Evolutionary conservation across 2,329 filamentous ascomycete genomes (phyloP).

Genomic region (Peltaster fructicola): DNA sequence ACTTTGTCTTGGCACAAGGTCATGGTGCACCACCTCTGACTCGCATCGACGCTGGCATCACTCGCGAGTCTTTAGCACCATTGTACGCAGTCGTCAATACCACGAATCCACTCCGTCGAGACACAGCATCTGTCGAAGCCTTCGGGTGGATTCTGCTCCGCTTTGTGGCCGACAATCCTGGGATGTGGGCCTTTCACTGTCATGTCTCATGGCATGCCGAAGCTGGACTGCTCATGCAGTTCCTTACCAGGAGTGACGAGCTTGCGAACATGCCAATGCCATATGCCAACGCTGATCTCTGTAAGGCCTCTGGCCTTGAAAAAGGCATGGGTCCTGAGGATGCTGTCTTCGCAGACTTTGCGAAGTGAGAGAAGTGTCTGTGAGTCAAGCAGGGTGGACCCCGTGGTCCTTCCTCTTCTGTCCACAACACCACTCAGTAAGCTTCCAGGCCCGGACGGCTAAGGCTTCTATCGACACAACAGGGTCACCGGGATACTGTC

Average conservation of each 20-base stretch:
- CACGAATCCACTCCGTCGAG: slow-evolving; percentile 29
- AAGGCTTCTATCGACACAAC: too few species aligned
- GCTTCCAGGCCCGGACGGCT: too few species aligned
- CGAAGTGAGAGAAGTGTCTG: slow-evolving; percentile 4
- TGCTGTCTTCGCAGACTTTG: slow-evolving; percentile 16
- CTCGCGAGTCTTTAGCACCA: slow-evolving; percentile 12
- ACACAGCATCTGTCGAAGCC: slow-evolving; percentile 35
- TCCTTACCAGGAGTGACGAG: slow-evolving; percentile 32
- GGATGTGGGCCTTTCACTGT: slow-evolving; percentile 41
- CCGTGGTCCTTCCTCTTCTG: too few species aligned
- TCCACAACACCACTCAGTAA: too few species aligned
- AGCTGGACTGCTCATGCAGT: slow-evolving; percentile 42
- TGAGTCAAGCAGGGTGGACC: too few species aligned
- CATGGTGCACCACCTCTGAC: slow-evolving; percentile 17
- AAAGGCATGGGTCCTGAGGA: slow-evolving; percentile 34
- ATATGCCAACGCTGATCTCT: slow-evolving; percentile 28
- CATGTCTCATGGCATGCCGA: slow-evolving; percentile 43
- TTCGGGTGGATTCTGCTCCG: slow-evolving; percentile 39
- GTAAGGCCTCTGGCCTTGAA: slow-evolving; percentile 28
- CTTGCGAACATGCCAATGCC: slow-evolving; percentile 28
- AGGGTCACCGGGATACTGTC: too few species aligned
- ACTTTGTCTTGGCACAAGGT: slow-evolving; percentile 19
- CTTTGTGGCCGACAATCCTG: slow-evolving; percentile 39
- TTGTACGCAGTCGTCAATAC: slow-evolving; percentile 20
- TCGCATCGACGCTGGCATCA: slow-evolving; percentile 9